phyloP scores from a whole-genome alignment of 139 green algal species.

The Pedinophyceae sp. region DNA sequence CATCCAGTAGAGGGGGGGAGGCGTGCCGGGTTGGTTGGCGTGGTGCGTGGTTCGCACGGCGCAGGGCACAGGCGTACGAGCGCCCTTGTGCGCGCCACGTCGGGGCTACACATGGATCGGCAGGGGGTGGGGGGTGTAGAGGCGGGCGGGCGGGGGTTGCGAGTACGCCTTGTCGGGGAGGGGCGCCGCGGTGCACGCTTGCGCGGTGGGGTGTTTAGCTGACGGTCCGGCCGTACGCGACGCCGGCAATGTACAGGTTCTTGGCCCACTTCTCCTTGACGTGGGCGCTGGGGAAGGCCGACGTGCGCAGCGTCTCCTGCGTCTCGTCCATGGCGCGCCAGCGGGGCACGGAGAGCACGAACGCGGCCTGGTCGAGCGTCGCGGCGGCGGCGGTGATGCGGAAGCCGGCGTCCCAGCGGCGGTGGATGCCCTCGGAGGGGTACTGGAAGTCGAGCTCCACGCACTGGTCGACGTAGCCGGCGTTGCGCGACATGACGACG shows the following conservation, averaged over 20 bases:
- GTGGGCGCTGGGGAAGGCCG: slow-evolving; percentile 81
- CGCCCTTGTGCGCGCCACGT: no score
- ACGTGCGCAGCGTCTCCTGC: slow-evolving; percentile 93
- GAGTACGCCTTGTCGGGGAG: no score
- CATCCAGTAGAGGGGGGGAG: no score
- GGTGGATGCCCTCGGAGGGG: slow-evolving; percentile 90
- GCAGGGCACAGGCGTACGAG: no score
- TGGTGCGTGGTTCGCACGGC: no score
- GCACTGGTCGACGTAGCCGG: slow-evolving; percentile 92
- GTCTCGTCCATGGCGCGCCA: slow-evolving; percentile 85
- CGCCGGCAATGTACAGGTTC: slow-evolving; percentile 92
- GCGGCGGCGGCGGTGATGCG: slow-evolving; percentile 90
- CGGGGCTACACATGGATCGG: no score
- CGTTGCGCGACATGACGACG: slow-evolving; percentile 97
- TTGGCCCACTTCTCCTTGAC: slow-evolving; percentile 99
- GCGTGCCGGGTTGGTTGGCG: no score
- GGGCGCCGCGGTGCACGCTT: no score
- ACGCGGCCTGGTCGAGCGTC: slow-evolving; percentile 76
- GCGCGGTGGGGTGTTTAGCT: no score
- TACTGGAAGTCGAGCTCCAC: slow-evolving; percentile 99
- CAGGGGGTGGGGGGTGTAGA: no score
- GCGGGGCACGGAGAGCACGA: slow-evolving; percentile 39
- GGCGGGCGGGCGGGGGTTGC: no score
- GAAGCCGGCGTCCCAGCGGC: slow-evolving; percentile 88
- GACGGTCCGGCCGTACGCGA: slow-evolving; percentile 89